Evolutionary conservation across 805 yeast genomes (phyloP).

Genomic region (Nematodospora valgi): DNA sequence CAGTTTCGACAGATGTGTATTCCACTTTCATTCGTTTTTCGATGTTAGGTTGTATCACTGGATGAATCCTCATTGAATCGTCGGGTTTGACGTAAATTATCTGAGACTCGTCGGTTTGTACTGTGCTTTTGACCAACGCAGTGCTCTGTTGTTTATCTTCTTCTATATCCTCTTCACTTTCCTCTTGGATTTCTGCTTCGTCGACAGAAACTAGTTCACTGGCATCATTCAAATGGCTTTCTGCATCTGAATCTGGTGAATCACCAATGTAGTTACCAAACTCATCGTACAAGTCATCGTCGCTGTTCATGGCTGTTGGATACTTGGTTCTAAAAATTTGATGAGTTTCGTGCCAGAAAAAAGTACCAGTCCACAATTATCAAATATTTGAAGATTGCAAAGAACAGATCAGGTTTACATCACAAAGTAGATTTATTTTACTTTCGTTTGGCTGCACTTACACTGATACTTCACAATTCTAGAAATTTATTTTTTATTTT

Average conservation of each 20-base stretch:
- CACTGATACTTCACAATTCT: too few species aligned
- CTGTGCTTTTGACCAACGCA: slow-evolving; percentile 3
- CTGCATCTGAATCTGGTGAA: slow-evolving; percentile 39
- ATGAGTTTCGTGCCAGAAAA: too few species aligned
- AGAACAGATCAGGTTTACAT: too few species aligned
- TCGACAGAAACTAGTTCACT: not conserved
- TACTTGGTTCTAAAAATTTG: too few species aligned
- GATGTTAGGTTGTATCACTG: slow-evolving; percentile 18
- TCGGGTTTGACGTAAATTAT: slow-evolving; percentile 8
- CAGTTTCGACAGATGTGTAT: slow-evolving; percentile 29
- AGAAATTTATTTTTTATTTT: too few species aligned
- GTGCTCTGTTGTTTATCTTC: slow-evolving; percentile 7
- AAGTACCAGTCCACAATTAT: too few species aligned
- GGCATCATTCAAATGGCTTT: not conserved
- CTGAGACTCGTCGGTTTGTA: slow-evolving; percentile 1
- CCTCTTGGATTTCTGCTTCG: not conserved
- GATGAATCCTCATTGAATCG: slow-evolving; percentile 15
- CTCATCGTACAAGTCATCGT: slow-evolving; percentile 71
- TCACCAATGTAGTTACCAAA: slow-evolving; percentile 69
- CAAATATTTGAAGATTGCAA: too few species aligned
- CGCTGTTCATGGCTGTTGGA: too few species aligned
- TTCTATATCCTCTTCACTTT: slow-evolving; percentile 10
- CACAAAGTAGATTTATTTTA: too few species aligned
- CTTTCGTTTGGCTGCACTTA: too few species aligned
- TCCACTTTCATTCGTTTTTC: slow-evolving; percentile 24